A percentile compares a stretch with the other conserved stretches of the same genome.
phyloP scores from a whole-genome alignment of 805 yeast genomes.

The Kuraishia cidri region DNA sequence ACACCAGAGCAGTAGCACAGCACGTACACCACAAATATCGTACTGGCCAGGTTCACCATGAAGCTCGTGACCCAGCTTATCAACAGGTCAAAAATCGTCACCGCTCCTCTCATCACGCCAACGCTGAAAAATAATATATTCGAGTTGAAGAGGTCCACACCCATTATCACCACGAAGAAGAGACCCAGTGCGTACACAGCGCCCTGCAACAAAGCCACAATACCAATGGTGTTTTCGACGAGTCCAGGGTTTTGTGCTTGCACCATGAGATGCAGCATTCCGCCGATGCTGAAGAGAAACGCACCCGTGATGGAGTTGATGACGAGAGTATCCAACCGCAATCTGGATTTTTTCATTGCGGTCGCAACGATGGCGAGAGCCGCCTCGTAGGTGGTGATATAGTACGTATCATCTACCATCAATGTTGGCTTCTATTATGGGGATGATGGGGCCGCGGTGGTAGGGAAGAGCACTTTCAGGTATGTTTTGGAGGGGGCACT shows the following conservation, averaged over 20 bases:
- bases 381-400: slow-evolving; percentile 71
- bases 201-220: slow-evolving; percentile 50
- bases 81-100: slow-evolving; percentile 49
- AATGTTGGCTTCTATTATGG: too few relatives aligned
- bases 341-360: slow-evolving; percentile 72
- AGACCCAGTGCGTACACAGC: slow-evolving; percentile 61
- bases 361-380: slow-evolving; percentile 83
- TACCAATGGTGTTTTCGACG: slow-evolving; percentile 35
- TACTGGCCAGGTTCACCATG: slow-evolving; percentile 56
- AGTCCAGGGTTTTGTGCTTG: slow-evolving; percentile 42
- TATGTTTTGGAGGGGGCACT: too few relatives aligned
- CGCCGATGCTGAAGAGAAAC: slow-evolving; percentile 58
- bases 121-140: slow-evolving; percentile 66
- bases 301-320: slow-evolving; percentile 68
- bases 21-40: slow-evolving; percentile 57
- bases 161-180: slow-evolving; percentile 66
- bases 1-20: slow-evolving; percentile 50
- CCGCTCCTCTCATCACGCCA: slow-evolving; percentile 63
- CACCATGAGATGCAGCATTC: slow-evolving; percentile 54
- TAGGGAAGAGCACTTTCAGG: too few relatives aligned
- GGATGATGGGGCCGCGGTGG: too few relatives aligned
- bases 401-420: slow-evolving; percentile 40
- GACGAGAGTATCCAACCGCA: slow-evolving; percentile 47
- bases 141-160: slow-evolving; percentile 70
- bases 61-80: slow-evolving; percentile 64